phyloP scores from a whole-genome alignment of 805 yeast species.

The Debaryomyces tyrocola region DNA sequence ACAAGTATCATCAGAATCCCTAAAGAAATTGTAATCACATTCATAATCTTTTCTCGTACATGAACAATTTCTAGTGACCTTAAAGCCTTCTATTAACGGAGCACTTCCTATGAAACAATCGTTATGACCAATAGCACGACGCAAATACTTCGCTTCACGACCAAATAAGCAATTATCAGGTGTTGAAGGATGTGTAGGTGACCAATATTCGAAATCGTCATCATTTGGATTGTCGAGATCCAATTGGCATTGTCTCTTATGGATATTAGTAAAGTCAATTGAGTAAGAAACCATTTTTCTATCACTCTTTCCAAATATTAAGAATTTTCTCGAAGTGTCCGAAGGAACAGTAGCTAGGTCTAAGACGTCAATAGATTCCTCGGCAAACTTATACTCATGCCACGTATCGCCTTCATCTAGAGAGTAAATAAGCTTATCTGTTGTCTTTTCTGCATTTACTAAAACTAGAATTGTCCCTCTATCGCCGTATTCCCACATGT shows the following conservation, averaged over 20 bases:
- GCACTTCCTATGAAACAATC: slow-evolving; percentile 74
- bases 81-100: slow-evolving; percentile 55
- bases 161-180: slow-evolving; percentile 44
- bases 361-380: slow-evolving; percentile 51
- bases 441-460: slow-evolving; percentile 56
- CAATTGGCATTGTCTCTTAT: slow-evolving; percentile 40
- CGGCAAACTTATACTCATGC: slow-evolving; percentile 63
- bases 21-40: slow-evolving; percentile 84
- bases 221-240: slow-evolving; percentile 41
- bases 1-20: slow-evolving; percentile 80
- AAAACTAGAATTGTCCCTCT: slow-evolving; percentile 84
- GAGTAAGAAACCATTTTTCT: slow-evolving; percentile 40
- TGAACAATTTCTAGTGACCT: slow-evolving; percentile 63
- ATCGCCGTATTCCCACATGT: slow-evolving; percentile 96
- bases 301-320: slow-evolving; percentile 51
- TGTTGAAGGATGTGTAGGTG: slow-evolving; percentile 36
- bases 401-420: slow-evolving; percentile 80
- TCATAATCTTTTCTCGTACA: slow-evolving; percentile 85
- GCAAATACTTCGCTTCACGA: slow-evolving; percentile 40
- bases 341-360: slow-evolving; percentile 90
- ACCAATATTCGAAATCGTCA: slow-evolving; percentile 46
- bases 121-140: slow-evolving; percentile 43
- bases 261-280: slow-evolving; percentile 37
- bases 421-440: slow-evolving; percentile 64
- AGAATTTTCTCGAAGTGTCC: slow-evolving; percentile 80